Evolutionary conservation across 202 grass and related monocot genomes (phyloP).

Genomic region (Dendrocalamus latiflorus): DNA sequence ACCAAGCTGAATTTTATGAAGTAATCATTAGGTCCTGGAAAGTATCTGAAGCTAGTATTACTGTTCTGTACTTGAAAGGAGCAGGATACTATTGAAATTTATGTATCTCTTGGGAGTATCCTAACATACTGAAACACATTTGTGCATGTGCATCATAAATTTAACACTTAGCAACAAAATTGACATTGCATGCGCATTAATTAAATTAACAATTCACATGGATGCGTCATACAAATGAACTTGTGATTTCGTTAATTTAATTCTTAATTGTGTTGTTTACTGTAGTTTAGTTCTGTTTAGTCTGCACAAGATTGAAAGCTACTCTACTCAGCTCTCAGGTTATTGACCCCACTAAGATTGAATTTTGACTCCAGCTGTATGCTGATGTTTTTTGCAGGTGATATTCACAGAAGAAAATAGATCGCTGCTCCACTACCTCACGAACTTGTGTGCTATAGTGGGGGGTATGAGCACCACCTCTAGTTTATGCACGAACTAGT

Average conservation of each 20-base stretch:
- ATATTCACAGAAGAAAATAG: constrained; percentile 87
- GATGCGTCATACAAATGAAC: background rate
- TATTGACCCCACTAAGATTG: background rate
- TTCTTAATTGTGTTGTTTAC: background rate
- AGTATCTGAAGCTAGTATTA: background rate
- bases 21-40: background rate
- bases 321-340: background rate
- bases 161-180: background rate
- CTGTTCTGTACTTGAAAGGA: background rate
- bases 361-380: constrained; percentile 14
- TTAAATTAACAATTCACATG: background rate
- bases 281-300: background rate
- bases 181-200: background rate
- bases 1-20: background rate
- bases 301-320: background rate
- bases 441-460: constrained; percentile 86
- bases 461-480: constrained; percentile 47
- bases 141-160: background rate
- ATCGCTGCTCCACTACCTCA: constrained; percentile 81
- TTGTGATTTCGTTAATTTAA: background rate
- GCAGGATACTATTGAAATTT: background rate
- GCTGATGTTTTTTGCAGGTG: constrained; percentile 56
- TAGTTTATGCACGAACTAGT: constrained; percentile 16
- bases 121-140: background rate
- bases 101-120: background rate